Conservation (phyloP, 352 stramenopile genomes). For the Phytophthora sp. region DNA sequence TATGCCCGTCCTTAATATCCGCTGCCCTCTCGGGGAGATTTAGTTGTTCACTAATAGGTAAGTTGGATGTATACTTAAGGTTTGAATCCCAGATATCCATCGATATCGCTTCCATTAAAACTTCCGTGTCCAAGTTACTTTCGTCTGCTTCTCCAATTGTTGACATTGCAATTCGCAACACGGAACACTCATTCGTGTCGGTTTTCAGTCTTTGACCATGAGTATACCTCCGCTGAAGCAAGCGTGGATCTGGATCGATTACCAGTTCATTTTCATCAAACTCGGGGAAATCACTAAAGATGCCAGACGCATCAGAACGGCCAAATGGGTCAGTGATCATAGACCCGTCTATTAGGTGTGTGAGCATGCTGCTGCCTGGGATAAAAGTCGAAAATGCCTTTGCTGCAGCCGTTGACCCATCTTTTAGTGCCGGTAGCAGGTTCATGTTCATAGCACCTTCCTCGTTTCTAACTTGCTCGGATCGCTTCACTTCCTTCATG, state of each 20-base stretch:
- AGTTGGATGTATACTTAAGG: constrained; percentile 85
- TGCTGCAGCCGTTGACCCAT: constrained; percentile 63
- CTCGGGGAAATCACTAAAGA: constrained; percentile 72
- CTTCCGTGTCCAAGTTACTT: constrained; percentile 72
- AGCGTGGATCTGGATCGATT: constrained; percentile 61
- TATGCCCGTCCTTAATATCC: constrained; percentile 2
- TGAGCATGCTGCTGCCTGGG: constrained; percentile 70
- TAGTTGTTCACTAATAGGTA: constrained; percentile 70
- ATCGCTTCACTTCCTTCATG: constrained; percentile 61
- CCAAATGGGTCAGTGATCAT: constrained; percentile 58
- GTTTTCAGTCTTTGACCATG: constrained; percentile 35
- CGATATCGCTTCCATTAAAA: constrained; percentile 85
- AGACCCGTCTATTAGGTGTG: constrained; percentile 76
- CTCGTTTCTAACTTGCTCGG: constrained; percentile 49
- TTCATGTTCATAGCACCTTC: constrained; percentile 62
- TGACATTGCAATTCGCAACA: constrained; percentile 84
- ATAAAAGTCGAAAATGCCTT: constrained; percentile 82
- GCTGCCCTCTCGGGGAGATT: constrained; percentile 50
- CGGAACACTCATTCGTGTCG: constrained; percentile 63
- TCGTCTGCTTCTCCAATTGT: constrained; percentile 62
- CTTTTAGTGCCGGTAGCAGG: constrained; percentile 61
- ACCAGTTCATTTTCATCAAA: constrained; percentile 55
- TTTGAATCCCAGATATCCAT: constrained; percentile 88
- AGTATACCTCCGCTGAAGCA: constrained; percentile 41
- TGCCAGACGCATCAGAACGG: constrained; percentile 40